Conservation (phyloP, 441 rosid species). For the Syzygium malaccense region DNA sequence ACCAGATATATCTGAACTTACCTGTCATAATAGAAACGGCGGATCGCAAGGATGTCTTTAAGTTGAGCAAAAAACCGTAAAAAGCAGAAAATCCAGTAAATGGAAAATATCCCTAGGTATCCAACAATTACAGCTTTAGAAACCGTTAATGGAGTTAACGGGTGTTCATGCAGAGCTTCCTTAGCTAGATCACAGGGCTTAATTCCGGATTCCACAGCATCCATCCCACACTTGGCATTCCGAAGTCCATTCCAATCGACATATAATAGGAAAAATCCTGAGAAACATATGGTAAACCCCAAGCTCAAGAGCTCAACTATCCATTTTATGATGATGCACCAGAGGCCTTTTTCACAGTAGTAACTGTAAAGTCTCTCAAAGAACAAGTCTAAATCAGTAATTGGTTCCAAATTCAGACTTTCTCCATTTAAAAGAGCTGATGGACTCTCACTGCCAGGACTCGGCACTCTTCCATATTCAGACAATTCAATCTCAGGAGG, state of each 20-base stretch:
- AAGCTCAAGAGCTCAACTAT: constrained; percentile 88
- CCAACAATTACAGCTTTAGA: constrained; percentile 84
- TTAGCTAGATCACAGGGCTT: constrained; percentile 95
- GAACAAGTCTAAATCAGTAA: constrained; percentile 91
- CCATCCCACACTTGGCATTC: constrained; percentile 97
- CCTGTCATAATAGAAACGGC: constrained; percentile 84
- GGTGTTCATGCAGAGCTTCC: constrained; percentile 89
- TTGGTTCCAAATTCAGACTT: constrained; percentile 70
- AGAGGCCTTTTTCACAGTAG: constrained; percentile 96
- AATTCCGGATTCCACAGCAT: constrained; percentile 94
- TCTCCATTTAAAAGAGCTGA: constrained; percentile 94
- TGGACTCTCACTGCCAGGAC: constrained; percentile 98
- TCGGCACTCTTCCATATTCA: constrained; percentile 70
- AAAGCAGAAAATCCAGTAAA: constrained; percentile 90
- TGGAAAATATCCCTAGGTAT: constrained; percentile 77
- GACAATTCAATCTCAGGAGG: constrained; percentile 89
- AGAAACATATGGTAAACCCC: constrained; percentile 89
- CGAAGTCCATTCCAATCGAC: constrained; percentile 99
- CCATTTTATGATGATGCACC: constrained; percentile 97
- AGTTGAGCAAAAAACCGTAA: constrained; percentile 86
- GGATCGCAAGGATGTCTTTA: constrained; percentile 72
- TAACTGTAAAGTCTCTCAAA: constrained; percentile 87
- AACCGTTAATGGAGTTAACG: constrained; percentile 80
- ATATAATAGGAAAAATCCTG: constrained; percentile 83
- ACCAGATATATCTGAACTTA: constrained; percentile 21